phyloP scores from a whole-genome alignment of 2,329 filamentous ascomycete species.

The Gremmenia infestans region DNA sequence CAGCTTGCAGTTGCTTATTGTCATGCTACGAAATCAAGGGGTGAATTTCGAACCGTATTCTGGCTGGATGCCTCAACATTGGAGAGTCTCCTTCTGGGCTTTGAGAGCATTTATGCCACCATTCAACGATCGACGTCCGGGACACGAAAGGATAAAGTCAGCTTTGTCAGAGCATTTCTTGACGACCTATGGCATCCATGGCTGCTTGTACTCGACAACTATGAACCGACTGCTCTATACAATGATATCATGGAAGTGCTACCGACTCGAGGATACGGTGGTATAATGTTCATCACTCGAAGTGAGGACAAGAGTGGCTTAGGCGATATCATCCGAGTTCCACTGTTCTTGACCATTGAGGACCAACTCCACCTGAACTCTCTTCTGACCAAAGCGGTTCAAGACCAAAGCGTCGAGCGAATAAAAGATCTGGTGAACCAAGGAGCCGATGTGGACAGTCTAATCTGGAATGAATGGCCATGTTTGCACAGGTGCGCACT shows the following conservation, averaged over 20 bases:
- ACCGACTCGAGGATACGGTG: conserved; percentile 12
- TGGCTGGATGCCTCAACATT: conserved; percentile 15
- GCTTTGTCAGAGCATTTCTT: conserved; percentile 15
- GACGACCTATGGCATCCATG: conserved; percentile 18
- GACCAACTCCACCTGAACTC: conserved; percentile 11
- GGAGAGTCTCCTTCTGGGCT: conserved; percentile 9
- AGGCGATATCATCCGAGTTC: conserved; percentile 6
- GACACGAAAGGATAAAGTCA: conserved; percentile 11
- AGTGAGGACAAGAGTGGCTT: background rate
- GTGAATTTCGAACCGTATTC: conserved; percentile 13
- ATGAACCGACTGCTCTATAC: conserved; percentile 5
- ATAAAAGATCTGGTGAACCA: conserved; percentile 12
- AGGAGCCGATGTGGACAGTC: conserved; percentile 14
- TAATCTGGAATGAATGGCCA: conserved; percentile 16
- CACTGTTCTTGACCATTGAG: conserved; percentile 5
- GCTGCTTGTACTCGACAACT: conserved; percentile 16
- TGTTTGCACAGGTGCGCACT: conserved; percentile 16
- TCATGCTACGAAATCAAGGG: conserved; percentile 8
- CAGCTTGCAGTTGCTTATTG: conserved; percentile 16
- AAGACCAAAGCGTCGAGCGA: conserved; percentile 4
- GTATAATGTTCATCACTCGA: conserved; percentile 9
- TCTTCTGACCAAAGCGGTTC: conserved; percentile 9
- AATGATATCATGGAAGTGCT: conserved; percentile 15
- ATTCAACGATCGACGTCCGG: conserved; percentile 13
- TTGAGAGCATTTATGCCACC: conserved; percentile 15